A percentile compares a stretch with the other conserved stretches of the same genome.
Evolutionary conservation across 306 rosid genomes (phyloP).

Genomic region (Cicer bijugum): DNA sequence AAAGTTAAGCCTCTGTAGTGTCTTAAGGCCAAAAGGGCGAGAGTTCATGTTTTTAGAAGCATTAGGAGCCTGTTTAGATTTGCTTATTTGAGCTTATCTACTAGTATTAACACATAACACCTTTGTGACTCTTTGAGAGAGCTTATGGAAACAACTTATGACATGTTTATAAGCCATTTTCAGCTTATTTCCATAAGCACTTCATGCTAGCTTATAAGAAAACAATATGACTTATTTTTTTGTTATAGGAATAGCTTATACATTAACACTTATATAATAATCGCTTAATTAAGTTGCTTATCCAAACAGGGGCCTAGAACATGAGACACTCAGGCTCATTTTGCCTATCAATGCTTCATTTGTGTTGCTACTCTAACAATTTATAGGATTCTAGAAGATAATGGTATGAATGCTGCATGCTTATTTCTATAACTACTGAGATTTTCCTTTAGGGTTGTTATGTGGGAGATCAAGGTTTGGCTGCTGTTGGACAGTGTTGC

Average conservation of each 20-base stretch:
- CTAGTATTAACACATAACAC: too few relatives aligned
- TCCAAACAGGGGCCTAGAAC: too few relatives aligned
- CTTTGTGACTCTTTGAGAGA: too few relatives aligned
- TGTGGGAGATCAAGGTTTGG: slow-evolving; percentile 89
- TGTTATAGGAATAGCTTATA: too few relatives aligned
- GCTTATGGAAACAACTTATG: too few relatives aligned
- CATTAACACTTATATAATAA: too few relatives aligned
- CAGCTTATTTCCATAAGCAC: too few relatives aligned
- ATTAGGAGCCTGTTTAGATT: not conserved
- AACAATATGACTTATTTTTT: too few relatives aligned
- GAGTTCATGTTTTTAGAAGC: slow-evolving; percentile 25
- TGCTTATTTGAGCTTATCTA: too few relatives aligned
- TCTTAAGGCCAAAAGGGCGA: not conserved
- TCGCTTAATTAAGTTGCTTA: too few relatives aligned
- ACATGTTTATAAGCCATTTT: too few relatives aligned
- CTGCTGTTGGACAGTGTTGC: slow-evolving; percentile 82
- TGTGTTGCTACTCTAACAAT: slow-evolving; percentile 18
- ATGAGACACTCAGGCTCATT: not conserved
- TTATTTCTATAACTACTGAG: slow-evolving; percentile 24
- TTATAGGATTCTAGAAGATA: not conserved
- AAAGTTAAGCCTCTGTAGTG: not conserved
- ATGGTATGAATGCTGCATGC: slow-evolving; percentile 12
- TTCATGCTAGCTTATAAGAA: too few relatives aligned
- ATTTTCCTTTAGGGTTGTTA: slow-evolving; percentile 79
- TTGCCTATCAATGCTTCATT: slow-evolving; percentile 27